Base-by-base conservation (phyloP, 495 filamentous ascomycete genomes). In the Xylaria nigripes region DNA sequence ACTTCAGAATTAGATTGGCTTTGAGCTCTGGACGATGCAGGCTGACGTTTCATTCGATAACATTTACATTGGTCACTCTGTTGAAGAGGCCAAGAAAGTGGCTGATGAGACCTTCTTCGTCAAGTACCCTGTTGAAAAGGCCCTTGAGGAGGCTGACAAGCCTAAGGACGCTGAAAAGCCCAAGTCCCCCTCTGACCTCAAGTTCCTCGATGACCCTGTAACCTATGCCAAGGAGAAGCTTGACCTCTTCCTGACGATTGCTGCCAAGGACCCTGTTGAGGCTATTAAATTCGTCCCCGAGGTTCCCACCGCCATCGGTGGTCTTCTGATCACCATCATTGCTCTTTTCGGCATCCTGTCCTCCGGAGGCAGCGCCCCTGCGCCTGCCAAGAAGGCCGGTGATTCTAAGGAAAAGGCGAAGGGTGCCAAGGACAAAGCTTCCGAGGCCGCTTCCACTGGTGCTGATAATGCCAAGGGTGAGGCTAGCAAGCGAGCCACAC, bases 1-100 rank as follows among this genome's bases (percentile, higher is more conserved):
- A 68, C 55, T 55, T 18, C 48, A 19, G 7, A 51, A 43, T 8
- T 65, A 89, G 84, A 89, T 96, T 76, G 92, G 93, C 62, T 96
- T 96, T 63, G 94, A 97, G 74, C 88, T 98, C 75, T 98, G 93
- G 93, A 97, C 94, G 63, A 98, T 98, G 93, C 93, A 96, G 69
- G 94, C 85, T 72, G 87, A 96, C 70, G 96, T 97, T 59, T 84
- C 96, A 62, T 99, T 99, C 66, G 90, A 97, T 83, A 99, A 99
- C 84, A 90, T 99, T 81, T 99, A 97, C 82, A 86, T 99, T 72
- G 94, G 94, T 59, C 94, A 99, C 84, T 99, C 94, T 42, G 71
- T 89, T 61, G 89, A 87, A 67, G 94, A 99, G 61, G 94, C 94
- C 55, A 83, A 86, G 72, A 86, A 90, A 75, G 77, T 99, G 60